Evolutionary conservation across 306 rosid genomes (phyloP).

Genomic region (Amphicarpaea edgeworthii): DNA sequence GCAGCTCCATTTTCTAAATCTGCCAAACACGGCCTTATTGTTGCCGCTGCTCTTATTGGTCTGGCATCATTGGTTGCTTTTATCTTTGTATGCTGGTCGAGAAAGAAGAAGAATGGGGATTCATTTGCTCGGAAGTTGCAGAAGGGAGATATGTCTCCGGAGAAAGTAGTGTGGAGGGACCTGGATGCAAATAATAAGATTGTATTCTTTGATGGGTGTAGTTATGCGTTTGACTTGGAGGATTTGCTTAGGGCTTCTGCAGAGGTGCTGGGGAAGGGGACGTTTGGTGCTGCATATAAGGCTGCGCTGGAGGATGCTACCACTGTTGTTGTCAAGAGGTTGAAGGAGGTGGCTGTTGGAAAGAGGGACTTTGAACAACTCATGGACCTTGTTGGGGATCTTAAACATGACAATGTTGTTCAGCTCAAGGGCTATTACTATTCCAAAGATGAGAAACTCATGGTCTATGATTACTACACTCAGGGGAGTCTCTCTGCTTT

Average conservation of each 20-base stretch:
- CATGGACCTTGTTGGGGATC: conserved; percentile 79
- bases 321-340: conserved; percentile 83
- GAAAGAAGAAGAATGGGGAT: conserved; percentile 54
- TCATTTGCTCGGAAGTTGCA: conserved; percentile 62
- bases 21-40: conserved; percentile 51
- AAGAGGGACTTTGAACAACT: conserved; percentile 73
- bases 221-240: conserved; percentile 88
- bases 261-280: conserved; percentile 91
- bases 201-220: conserved; percentile 83
- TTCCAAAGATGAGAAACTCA: conserved; percentile 48
- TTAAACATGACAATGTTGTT: conserved; percentile 83
- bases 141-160: conserved; percentile 88
- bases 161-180: conserved; percentile 71
- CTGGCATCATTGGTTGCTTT: conserved; percentile 61
- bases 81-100: conserved; percentile 63
- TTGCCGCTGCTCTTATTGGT: conserved; percentile 57
- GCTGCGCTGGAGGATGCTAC: conserved; percentile 84
- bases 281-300: conserved; percentile 86
- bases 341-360: conserved; percentile 75
- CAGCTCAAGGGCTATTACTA: conserved; percentile 75
- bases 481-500: conserved; percentile 84
- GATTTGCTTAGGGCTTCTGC: conserved; percentile 95
- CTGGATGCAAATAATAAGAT: conserved; percentile 77
- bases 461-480: conserved; percentile 60
- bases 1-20: conserved; percentile 40